These are phyloP conservation scores for Boletus sp. DNA, from an alignment of 768 basidiomycete species.

Conservation along the genomic window DNA sequence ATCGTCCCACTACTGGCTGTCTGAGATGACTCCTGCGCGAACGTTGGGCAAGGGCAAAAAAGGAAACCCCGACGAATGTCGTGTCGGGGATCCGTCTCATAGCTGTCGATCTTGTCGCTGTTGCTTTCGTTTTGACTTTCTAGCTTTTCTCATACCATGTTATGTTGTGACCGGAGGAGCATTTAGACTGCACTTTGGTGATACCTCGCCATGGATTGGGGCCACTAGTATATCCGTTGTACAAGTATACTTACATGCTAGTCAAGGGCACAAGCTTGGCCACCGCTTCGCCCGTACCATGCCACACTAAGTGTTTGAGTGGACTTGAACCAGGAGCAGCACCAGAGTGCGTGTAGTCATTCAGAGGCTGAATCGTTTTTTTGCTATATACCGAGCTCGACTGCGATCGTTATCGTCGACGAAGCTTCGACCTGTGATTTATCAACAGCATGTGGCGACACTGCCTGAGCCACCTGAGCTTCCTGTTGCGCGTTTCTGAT, in stretches of 20 bases:
- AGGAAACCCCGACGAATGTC: not conserved
- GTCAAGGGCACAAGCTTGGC: no score
- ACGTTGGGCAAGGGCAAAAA: no score
- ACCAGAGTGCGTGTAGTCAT: not conserved
- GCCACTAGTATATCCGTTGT: not conserved
- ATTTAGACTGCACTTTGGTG: not conserved
- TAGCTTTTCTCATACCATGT: not conserved
- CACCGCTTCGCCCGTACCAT: no score
- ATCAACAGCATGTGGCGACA: not conserved
- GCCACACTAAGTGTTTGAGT: not conserved
- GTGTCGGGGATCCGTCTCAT: no score
- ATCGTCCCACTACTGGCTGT: not conserved
- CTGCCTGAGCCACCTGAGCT: not conserved
- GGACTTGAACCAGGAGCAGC: not conserved
- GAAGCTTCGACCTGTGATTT: not conserved
- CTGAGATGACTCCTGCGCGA: not conserved
- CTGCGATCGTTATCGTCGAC: not conserved
- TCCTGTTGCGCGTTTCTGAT: not conserved
- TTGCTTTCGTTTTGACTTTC: no score
- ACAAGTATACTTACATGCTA: not conserved
- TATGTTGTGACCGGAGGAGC: not conserved
- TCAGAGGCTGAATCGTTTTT: not conserved
- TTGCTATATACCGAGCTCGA: not conserved
- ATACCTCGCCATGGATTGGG: not conserved
- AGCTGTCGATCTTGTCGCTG: no score